Evolutionary conservation across 2,329 filamentous ascomycete species (phyloP), one percentile per base, ranked within the genome.

Genomic region (Endoconidiophora polonica): DNA sequence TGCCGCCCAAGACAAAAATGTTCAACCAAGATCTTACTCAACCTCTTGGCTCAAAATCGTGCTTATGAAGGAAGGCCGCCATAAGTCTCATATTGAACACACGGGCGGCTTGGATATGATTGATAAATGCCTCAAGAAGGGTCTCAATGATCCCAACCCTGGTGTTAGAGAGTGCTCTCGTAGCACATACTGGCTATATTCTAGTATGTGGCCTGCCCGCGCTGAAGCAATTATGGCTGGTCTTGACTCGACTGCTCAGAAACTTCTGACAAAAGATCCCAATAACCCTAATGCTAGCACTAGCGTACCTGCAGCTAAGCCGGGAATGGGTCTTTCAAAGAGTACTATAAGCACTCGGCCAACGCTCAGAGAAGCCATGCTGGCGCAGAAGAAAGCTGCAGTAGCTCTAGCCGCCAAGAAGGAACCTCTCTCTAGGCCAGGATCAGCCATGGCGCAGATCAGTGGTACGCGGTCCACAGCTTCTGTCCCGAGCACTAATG

Each of bases 1-100:
- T 49, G 88, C 90, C 22, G 83, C 77, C 55, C 83, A 93, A 61
- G 90, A 98, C 67, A 96, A 95, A 68, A 96, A 95, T 60, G 81
- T 88, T 2, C 83, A 91, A 59, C 82, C 88, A 14, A 79, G 91
- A 54, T 76, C 77, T 1, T 94, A 81, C 63, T 82, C 81, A 1
- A 72, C 83, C 2, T 80, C 75, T 5, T 98, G 91, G 91, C 67
- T 96, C 26, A 84, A 81, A 63, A 93, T 82, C 1, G 64, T 96
- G 18, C 66, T 98, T 38, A 80, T 74, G 57, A 85, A 86, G 58
- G 84, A 93, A 61, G 68, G 76, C 1, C 72, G 77, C 55, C 85
- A 94, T 65, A 94, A 87, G 66, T 76, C 69, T 55, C 79, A 86
- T 39, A 72, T 96, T 53, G 90, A 96, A 61, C 86, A 93, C 59